Percentiles rank a stretch among this genome's conserved stretches.
These are phyloP conservation scores for Plasmodium billcollinsi DNA, from an alignment of 169 alveolate species.

Conservation along the genomic window DNA sequence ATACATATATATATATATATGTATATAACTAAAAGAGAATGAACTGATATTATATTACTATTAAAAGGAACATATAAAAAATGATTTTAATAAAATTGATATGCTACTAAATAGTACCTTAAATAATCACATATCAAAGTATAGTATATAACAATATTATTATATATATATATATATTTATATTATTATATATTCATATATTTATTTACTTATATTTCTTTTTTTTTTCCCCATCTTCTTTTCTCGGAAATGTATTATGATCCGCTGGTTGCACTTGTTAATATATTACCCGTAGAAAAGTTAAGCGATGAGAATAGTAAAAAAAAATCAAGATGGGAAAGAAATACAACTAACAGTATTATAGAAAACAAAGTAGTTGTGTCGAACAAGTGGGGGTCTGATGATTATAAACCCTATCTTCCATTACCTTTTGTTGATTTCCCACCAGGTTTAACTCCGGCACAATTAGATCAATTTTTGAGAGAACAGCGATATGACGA, in stretches of 20 bases:
- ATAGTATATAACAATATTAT: neutral
- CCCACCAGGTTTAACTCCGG: slow-evolving; percentile 91
- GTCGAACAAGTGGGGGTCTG: slow-evolving; percentile 83
- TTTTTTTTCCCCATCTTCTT: too few relatives aligned
- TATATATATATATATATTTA: slow-evolving; percentile 1
- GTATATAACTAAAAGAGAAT: too few relatives aligned
- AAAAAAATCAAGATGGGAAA: slow-evolving; percentile 69
- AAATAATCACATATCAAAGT: too few relatives aligned
- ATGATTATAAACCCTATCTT: slow-evolving; percentile 88
- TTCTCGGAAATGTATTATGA: slow-evolving; percentile 56
- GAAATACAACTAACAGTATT: slow-evolving; percentile 4
- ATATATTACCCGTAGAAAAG: slow-evolving; percentile 58
- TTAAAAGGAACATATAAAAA: too few relatives aligned
- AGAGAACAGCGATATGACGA: slow-evolving; percentile 94
- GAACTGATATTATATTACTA: too few relatives aligned
- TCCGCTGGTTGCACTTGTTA: slow-evolving; percentile 59
- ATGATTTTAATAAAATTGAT: too few relatives aligned
- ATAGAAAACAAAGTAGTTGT: slow-evolving; percentile 43
- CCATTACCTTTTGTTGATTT: slow-evolving; percentile 94
- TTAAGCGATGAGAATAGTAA: slow-evolving; percentile 29
- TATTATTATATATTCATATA: neutral
- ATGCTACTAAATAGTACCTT: too few relatives aligned
- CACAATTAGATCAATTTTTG: slow-evolving; percentile 91
- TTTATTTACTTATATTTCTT: too few relatives aligned
- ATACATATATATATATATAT: too few relatives aligned